Base-by-base conservation (phyloP, 1,139 yeast genomes). In the Candida anutae region DNA sequence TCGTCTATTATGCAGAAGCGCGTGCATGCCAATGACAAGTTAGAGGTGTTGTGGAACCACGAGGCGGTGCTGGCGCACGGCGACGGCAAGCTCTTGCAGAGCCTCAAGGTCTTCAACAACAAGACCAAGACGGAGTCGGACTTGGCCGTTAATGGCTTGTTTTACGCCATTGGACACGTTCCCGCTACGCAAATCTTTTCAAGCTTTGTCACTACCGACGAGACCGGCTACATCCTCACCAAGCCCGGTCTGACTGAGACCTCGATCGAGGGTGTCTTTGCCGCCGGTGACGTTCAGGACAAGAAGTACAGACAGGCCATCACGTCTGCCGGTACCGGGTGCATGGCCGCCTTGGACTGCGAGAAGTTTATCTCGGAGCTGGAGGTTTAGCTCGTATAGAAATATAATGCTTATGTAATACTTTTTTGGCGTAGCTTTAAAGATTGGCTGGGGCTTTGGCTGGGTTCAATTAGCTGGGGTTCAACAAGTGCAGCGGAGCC, bases 211-310 rank as follows among this genome's bases (percentile, higher is more conserved):
- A 81, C 84, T 32, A 74, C 87, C 30, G 95, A 90, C 54, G 94
- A 74, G 30, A 72, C 74, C 33, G 97, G 97, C 27, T 90, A 90
- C 65, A 73, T 90, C 49, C 62, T 75, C 54, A 90, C 97, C 40
- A 66, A 66, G 24, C 95, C 97, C 45, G 98, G 97, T 37, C 67
- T 94, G 13, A 66, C 97, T 17, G 59, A 66, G 45, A 93, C 98
- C 28, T 77, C 93, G n/a, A 73, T 88, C 38, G 75, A 74, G 49
- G 97, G 96, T 55, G 83, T 90, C 38, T 90, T 80, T 46, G 99
- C 99, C 37, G 98, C 98, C 36, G 98, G 99, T 63, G 99, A 90
- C 56, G 98, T 90, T 29, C 98, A 90, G 62, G 99, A 90, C 58
- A 81, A 85, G 61, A 75, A 74, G 54, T 90, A 88, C 62, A 83